Conservation (phyloP, 805 yeast species). For the Metschnikowia rubicola region DNA sequence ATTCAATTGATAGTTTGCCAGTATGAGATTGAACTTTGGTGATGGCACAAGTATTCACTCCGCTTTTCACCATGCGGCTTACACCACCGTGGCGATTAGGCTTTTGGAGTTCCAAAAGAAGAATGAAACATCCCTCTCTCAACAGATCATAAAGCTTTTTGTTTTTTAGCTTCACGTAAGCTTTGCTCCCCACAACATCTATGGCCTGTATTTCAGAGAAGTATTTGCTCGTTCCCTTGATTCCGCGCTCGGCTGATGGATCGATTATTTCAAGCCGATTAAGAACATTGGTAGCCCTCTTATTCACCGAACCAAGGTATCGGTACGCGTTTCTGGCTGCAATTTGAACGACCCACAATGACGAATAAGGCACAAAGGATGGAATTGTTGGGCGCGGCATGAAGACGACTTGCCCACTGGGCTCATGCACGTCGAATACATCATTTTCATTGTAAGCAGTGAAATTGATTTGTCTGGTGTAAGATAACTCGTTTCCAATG, state of each 20-base stretch:
- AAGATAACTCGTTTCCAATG: constrained; percentile 5
- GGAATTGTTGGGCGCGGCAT: constrained; percentile 1
- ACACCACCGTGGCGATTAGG: constrained; percentile 25
- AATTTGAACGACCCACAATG: not conserved
- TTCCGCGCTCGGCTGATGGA: constrained; percentile 12
- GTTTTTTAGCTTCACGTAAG: constrained; percentile 1
- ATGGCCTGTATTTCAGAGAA: constrained; percentile 17
- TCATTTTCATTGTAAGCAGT: constrained; percentile 12
- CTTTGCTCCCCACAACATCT: constrained; percentile 9
- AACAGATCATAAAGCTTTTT: not conserved
- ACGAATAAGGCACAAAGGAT: not conserved
- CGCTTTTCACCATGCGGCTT: constrained; percentile 21
- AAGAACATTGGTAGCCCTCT: constrained; percentile 1
- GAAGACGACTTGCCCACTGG: not conserved
- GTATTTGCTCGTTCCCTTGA: constrained; percentile 29
- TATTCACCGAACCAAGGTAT: not conserved
- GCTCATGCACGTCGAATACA: constrained; percentile 12
- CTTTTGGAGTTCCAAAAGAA: constrained; percentile 24
- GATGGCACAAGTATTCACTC: constrained; percentile 18
- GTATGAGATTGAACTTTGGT: constrained; percentile 6
- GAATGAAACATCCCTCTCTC: constrained; percentile 8
- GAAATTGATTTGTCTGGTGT: not conserved
- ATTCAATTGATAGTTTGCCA: not conserved
- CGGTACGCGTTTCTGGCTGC: not conserved
- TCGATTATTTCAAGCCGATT: constrained; percentile 14